Conservation (phyloP, 352 stramenopile genomes). For the Bremia lactucae region DNA sequence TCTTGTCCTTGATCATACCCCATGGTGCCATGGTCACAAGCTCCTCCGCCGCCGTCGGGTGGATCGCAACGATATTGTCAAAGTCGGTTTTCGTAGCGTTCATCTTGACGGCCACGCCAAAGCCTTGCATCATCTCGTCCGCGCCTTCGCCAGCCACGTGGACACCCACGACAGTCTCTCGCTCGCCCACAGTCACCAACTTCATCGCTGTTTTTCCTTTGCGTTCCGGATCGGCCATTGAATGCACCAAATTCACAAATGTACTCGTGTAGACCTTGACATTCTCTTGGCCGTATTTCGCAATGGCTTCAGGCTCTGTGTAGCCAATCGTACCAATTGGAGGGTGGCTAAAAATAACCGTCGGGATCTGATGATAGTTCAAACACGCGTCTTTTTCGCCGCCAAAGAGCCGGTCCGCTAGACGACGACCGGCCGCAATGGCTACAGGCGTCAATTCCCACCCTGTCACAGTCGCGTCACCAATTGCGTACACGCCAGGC, state of each 20-base stretch:
- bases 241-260: constrained; percentile 94
- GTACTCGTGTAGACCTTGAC: constrained; percentile 93
- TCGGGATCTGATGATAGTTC: constrained; percentile 92
- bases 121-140: constrained; percentile 97
- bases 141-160: constrained; percentile 90
- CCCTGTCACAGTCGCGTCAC: constrained; percentile 84
- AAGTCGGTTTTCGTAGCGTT: constrained; percentile 95
- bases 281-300: constrained; percentile 88
- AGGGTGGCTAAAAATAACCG: constrained; percentile 95
- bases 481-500: constrained; percentile 83
- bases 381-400: constrained; percentile 60
- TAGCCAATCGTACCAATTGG: constrained; percentile 92
- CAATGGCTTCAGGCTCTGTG: constrained; percentile 87
- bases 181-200: constrained; percentile 73
- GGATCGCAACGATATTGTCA: constrained; percentile 90
- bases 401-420: constrained; percentile 88
- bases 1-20: constrained; percentile 78
- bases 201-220: constrained; percentile 93
- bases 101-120: constrained; percentile 96
- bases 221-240: constrained; percentile 81
- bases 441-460: constrained; percentile 86
- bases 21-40: constrained; percentile 90
- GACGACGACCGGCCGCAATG: constrained; percentile 76
- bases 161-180: constrained; percentile 91
- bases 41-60: constrained; percentile 94